These are phyloP conservation scores for Fonsecaea multimorphosa DNA, from an alignment of 2,329 filamentous ascomycete genomes.

Conservation along the genomic window DNA sequence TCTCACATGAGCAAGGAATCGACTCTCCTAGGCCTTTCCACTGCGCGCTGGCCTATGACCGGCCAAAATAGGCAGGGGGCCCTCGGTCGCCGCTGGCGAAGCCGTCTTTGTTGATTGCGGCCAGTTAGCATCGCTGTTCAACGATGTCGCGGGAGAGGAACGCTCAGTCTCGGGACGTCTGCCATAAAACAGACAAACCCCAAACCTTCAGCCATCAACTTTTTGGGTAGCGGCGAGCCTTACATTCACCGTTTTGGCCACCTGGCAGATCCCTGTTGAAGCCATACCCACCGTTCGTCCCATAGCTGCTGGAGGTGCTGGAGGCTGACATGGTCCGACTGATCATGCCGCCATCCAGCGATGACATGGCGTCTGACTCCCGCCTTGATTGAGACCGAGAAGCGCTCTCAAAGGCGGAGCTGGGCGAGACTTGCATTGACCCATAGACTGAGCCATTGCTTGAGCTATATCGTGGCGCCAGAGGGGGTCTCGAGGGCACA, in stretches of 20 bases:
- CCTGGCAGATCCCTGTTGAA: slow-evolving; percentile 10
- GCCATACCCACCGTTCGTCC: slow-evolving; percentile 26
- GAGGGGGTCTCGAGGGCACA: slow-evolving; percentile 21
- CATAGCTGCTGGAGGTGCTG: slow-evolving; percentile 26
- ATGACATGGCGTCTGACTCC: slow-evolving; percentile 28
- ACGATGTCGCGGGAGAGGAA: not conserved
- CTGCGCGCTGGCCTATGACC: not conserved
- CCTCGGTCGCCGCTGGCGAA: slow-evolving; percentile 8
- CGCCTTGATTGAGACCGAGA: slow-evolving; percentile 23
- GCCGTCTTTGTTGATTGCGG: not conserved
- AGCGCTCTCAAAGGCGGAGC: slow-evolving; percentile 16
- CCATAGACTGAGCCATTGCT: slow-evolving; percentile 23
- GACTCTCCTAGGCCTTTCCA: not conserved
- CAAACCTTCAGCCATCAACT: not conserved
- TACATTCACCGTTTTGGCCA: slow-evolving; percentile 6
- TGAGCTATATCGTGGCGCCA: slow-evolving; percentile 23
- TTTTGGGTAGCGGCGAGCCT: not conserved
- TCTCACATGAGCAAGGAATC: slow-evolving; percentile 9
- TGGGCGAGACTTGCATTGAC: slow-evolving; percentile 17
- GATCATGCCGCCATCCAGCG: slow-evolving; percentile 16
- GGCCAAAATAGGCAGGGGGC: slow-evolving; percentile 5
- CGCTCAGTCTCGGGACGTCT: not conserved
- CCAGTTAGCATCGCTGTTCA: not conserved
- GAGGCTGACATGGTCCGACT: slow-evolving; percentile 28
- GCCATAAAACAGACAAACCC: not conserved